A percentile compares a stretch with the other conserved stretches of the same genome.
Conservation (phyloP, 1,284 basidiomycete species). For the Leccinum holopus region DNA sequence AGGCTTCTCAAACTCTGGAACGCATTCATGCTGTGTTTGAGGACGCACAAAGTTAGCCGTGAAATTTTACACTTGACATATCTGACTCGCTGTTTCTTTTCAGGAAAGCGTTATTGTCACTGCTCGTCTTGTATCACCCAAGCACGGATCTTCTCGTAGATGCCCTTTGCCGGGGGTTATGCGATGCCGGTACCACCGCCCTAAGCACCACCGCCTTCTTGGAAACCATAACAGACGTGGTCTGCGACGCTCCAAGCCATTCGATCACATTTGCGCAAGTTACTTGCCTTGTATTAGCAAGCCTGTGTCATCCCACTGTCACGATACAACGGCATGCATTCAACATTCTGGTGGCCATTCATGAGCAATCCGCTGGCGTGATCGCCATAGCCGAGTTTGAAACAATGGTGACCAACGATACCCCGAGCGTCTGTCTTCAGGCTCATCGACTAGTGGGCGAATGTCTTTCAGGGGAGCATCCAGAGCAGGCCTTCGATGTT, state of each 20-base stretch:
- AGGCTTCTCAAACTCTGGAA: conserved; percentile 55
- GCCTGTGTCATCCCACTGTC: conserved; percentile 75
- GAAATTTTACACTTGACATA: conserved; percentile 13
- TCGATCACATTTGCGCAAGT: conserved; percentile 74
- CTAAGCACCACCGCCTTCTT: conserved; percentile 61
- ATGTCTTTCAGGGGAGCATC: conserved; percentile 80
- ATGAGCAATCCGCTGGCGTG: conserved; percentile 60
- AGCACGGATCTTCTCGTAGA: conserved; percentile 68
- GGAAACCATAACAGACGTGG: conserved; percentile 75
- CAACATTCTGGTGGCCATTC: conserved; percentile 72
- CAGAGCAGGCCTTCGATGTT: conserved; percentile 65
- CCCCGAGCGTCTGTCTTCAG: conserved; percentile 77
- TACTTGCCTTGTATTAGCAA: conserved; percentile 81
- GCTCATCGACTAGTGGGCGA: conserved; percentile 79
- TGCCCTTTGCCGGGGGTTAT: conserved; percentile 71
- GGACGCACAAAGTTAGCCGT: conserved; percentile 62
- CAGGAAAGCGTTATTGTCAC: conserved; percentile 77
- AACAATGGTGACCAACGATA: conserved; percentile 71
- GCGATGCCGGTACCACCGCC: conserved; percentile 47
- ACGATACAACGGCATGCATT: conserved; percentile 78
- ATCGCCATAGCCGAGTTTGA: conserved; percentile 72
- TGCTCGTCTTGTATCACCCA: conserved; percentile 63
- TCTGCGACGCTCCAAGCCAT: conserved; percentile 58
- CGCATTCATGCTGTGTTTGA: conserved; percentile 67
- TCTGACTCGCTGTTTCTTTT: neutral